A percentile compares a stretch with the other conserved stretches of the same genome.
phyloP scores from a whole-genome alignment of 2,329 filamentous ascomycete species.

The Exophiala bonariae region DNA sequence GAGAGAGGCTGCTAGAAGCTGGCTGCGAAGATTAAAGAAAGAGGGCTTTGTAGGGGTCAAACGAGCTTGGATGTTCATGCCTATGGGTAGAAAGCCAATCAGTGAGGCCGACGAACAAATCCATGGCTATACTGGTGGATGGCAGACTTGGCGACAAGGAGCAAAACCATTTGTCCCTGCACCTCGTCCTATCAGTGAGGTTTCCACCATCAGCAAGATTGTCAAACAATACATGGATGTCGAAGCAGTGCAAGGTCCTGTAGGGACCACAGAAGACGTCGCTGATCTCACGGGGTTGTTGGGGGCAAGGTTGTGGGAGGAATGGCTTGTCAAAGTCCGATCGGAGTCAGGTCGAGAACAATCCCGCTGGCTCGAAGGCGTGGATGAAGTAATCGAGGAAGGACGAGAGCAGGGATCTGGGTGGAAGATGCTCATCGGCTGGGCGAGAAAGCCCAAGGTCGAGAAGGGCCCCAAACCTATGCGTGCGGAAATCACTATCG shows the following conservation, averaged over 20 bases:
- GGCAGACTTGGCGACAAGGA: slow-evolving; percentile 38
- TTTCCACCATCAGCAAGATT: slow-evolving; percentile 27
- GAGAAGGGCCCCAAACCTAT: slow-evolving; percentile 6
- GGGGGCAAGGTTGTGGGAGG: slow-evolving; percentile 91
- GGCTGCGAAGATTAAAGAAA: slow-evolving; percentile 70
- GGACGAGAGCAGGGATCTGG: slow-evolving; percentile 58
- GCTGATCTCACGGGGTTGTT: slow-evolving; percentile 78
- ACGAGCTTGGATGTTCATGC: slow-evolving; percentile 84
- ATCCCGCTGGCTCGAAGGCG: slow-evolving; percentile 50
- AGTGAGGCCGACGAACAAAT: slow-evolving; percentile 18
- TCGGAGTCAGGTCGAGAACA: slow-evolving; percentile 71
- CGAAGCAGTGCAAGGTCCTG: slow-evolving; percentile 57
- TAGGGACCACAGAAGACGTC: slow-evolving; percentile 70
- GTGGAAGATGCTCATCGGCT: slow-evolving; percentile 62
- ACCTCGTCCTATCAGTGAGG: slow-evolving; percentile 26
- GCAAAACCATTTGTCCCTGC: slow-evolving; percentile 29
- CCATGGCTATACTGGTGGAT: slow-evolving; percentile 39
- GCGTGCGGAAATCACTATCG: slow-evolving; percentile 21
- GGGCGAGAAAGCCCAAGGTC: slow-evolving; percentile 53
- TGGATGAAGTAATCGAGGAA: slow-evolving; percentile 60
- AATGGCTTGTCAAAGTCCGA: slow-evolving; percentile 87
- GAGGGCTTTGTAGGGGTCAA: slow-evolving; percentile 79
- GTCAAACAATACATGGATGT: slow-evolving; percentile 43
- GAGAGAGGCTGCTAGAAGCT: slow-evolving; percentile 76
- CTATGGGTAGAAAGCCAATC: slow-evolving; percentile 63